Conservation (phyloP, 208 protist species). For the Trypanosoma melophagium region DNA sequence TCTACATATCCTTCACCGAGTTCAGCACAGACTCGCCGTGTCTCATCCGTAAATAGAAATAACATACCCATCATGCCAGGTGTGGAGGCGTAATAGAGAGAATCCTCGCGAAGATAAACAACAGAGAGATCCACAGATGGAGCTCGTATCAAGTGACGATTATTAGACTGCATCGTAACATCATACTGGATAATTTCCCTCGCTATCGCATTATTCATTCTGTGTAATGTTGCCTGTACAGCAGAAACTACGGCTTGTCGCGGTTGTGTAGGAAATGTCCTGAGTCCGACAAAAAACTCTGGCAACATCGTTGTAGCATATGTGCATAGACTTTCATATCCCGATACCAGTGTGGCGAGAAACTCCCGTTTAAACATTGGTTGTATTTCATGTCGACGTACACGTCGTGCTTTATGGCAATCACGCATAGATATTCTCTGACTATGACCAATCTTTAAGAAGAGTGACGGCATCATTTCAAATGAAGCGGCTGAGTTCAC, state of each 20-base stretch:
- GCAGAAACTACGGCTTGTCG: slow-evolving; percentile 41
- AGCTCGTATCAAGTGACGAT: slow-evolving; percentile 20
- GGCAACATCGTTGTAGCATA: slow-evolving; percentile 51
- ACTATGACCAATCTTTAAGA: slow-evolving; percentile 41
- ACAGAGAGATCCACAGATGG: slow-evolving; percentile 52
- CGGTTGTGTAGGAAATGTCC: slow-evolving; percentile 51
- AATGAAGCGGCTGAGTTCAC: slow-evolving; percentile 44
- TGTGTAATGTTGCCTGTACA: slow-evolving; percentile 48
- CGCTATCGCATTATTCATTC: slow-evolving; percentile 44
- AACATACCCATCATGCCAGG: slow-evolving; percentile 47
- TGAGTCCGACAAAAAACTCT: slow-evolving; percentile 59
- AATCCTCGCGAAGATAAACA: slow-evolving; percentile 61
- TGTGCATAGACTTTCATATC: slow-evolving; percentile 32
- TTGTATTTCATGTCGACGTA: slow-evolving; percentile 32
- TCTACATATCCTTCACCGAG: slow-evolving; percentile 32
- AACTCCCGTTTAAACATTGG: slow-evolving; percentile 70
- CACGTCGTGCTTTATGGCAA: background rate
- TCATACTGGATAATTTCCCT: slow-evolving; percentile 36
- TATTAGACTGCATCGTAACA: background rate
- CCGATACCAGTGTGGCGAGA: slow-evolving; percentile 37
- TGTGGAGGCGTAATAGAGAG: slow-evolving; percentile 53
- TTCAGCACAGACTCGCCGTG: slow-evolving; percentile 21
- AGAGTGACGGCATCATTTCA: slow-evolving; percentile 58
- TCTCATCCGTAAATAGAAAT: slow-evolving; percentile 34
- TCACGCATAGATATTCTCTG: slow-evolving; percentile 11